A percentile compares a stretch with the other conserved stretches of the same genome.
Evolutionary conservation across 2,329 filamentous ascomycete species (phyloP).

Genomic region (Aureobasidium sp.): DNA sequence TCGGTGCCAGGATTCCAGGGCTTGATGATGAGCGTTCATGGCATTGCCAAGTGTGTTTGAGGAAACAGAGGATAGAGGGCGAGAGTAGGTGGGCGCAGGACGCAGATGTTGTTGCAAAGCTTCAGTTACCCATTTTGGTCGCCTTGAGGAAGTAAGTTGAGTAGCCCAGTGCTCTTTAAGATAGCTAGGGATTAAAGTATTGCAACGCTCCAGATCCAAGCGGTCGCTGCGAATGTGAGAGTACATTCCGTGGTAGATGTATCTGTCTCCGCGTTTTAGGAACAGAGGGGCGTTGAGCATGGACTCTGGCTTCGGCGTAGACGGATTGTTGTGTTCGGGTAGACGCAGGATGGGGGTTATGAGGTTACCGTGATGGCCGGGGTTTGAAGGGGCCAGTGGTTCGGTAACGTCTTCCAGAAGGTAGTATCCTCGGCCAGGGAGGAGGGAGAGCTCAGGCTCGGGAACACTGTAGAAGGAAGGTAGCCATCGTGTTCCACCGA

Average conservation of each 20-base stretch:
- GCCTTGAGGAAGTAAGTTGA: conserved; percentile 25
- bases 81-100: conserved; percentile 32
- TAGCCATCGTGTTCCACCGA: conserved; percentile 32
- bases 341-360: background rate
- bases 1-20: conserved; percentile 33
- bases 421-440: conserved; percentile 34
- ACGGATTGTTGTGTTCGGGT: background rate
- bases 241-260: conserved; percentile 39
- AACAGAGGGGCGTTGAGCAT: conserved; percentile 33
- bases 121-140: conserved; percentile 35
- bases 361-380: conserved; percentile 32
- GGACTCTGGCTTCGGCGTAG: background rate
- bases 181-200: conserved; percentile 27
- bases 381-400: conserved; percentile 32
- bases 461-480: conserved; percentile 33
- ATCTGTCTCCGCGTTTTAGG: conserved; percentile 23
- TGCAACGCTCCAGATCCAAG: conserved; percentile 34
- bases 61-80: conserved; percentile 16
- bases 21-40: conserved; percentile 20
- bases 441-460: conserved; percentile 17
- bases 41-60: background rate
- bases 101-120: conserved; percentile 35
- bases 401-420: conserved; percentile 30
- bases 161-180: conserved; percentile 34
- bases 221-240: conserved; percentile 36